A percentile compares a stretch with the other conserved stretches of the same genome.
Conservation (phyloP, 805 yeast species). For the Candida nanaspora region DNA sequence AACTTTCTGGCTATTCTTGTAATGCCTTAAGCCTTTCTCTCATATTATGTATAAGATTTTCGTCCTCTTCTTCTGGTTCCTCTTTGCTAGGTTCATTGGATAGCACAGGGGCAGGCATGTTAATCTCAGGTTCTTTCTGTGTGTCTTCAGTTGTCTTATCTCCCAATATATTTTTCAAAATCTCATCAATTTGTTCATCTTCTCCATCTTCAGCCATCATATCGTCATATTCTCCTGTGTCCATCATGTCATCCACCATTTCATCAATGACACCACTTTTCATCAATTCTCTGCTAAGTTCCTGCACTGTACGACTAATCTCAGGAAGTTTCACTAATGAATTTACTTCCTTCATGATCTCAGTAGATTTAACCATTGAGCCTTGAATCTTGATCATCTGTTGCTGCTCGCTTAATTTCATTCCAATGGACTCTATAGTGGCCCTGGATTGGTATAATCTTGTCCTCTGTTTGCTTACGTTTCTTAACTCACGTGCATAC, state of each 20-base stretch:
- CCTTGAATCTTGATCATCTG: conserved; percentile 77
- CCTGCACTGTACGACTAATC: conserved; percentile 75
- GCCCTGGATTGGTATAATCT: conserved; percentile 77
- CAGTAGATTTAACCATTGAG: conserved; percentile 70
- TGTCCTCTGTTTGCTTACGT: conserved; percentile 64
- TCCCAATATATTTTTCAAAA: conserved; percentile 40
- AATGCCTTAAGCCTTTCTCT: conserved; percentile 80
- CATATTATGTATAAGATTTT: conserved; percentile 78
- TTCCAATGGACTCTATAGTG: conserved; percentile 73
- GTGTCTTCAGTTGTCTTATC: conserved; percentile 21
- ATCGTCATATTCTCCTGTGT: conserved; percentile 55
- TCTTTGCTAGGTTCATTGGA: conserved; percentile 13
- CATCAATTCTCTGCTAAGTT: conserved; percentile 78
- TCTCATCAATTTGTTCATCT: conserved; percentile 55
- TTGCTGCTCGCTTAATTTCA: conserved; percentile 90
- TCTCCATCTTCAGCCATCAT: conserved; percentile 60
- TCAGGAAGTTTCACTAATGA: conserved; percentile 72
- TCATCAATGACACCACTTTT: conserved; percentile 85
- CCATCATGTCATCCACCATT: conserved; percentile 90
- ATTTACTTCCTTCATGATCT: conserved; percentile 85
- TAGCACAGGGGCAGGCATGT: conserved; percentile 17
- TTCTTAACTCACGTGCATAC: conserved; percentile 77
- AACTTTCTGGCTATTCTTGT: conserved; percentile 34
- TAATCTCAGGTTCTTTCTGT: conserved; percentile 28
- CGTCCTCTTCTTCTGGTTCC: conserved; percentile 41